Evolutionary conservation across 164 flowering plant genomes (phyloP).

Genomic region (Malania oleifera): DNA sequence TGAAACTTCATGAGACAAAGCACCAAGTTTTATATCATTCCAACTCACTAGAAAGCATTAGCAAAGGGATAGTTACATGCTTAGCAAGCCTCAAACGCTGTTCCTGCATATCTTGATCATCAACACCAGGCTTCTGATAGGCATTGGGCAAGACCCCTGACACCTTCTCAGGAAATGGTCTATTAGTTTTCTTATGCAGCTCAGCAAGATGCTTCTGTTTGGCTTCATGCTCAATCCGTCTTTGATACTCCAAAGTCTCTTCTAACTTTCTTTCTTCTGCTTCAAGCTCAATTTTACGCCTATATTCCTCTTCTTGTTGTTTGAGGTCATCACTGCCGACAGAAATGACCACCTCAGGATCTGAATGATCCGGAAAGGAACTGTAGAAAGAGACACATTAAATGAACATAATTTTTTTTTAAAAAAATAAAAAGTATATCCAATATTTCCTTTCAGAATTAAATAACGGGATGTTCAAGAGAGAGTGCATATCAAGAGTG

Average conservation of each 20-base stretch:
- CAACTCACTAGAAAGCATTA: neutral
- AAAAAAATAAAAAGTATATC: neutral
- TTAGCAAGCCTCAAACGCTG: slow-evolving; percentile 11
- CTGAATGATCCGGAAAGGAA: slow-evolving; percentile 29
- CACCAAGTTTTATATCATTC: neutral
- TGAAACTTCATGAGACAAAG: neutral
- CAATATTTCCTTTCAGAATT: neutral
- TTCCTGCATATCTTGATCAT: slow-evolving; percentile 15
- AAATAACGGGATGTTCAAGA: neutral
- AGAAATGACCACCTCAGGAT: slow-evolving; percentile 27
- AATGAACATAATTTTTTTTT: neutral
- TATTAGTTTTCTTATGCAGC: slow-evolving; percentile 52
- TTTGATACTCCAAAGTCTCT: slow-evolving; percentile 90
- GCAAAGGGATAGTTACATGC: slow-evolving; percentile 18
- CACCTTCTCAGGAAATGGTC: slow-evolving; percentile 24
- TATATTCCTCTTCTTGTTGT: slow-evolving; percentile 62
- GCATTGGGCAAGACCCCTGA: slow-evolving; percentile 13
- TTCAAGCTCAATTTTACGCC: slow-evolving; percentile 77
- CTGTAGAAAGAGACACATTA: slow-evolving; percentile 34
- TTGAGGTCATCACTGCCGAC: slow-evolving; percentile 32
- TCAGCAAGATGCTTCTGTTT: slow-evolving; percentile 87
- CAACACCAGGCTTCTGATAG: slow-evolving; percentile 9
- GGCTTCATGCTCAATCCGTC: slow-evolving; percentile 86
- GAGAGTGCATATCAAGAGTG: neutral
- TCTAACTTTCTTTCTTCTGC: slow-evolving; percentile 93